These are phyloP conservation scores for Trapa bicornis DNA, from an alignment of 345 rosid species.

Conservation along the genomic window DNA sequence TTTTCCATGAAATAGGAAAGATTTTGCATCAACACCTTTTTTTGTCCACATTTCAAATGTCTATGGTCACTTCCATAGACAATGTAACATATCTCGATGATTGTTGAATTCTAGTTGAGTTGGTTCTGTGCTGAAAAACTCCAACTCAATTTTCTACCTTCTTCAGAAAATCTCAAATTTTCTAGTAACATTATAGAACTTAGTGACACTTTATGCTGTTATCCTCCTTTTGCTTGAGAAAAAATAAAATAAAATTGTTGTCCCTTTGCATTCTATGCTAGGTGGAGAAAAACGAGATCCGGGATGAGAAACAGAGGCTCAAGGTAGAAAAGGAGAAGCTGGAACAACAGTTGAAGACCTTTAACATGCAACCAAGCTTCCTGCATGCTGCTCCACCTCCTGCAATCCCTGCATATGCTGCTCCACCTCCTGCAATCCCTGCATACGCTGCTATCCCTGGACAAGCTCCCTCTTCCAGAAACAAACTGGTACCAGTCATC, in stretches of 20 bases:
- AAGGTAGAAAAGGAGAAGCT: slow-evolving; percentile 70
- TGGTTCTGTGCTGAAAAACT: too few relatives aligned
- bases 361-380: slow-evolving; percentile 28
- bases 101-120: too few relatives aligned
- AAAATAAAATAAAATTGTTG: not conserved
- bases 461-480: slow-evolving; percentile 30
- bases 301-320: slow-evolving; percentile 73
- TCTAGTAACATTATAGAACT: too few relatives aligned
- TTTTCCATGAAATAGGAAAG: too few relatives aligned
- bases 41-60: too few relatives aligned
- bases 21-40: too few relatives aligned
- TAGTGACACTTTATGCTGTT: too few relatives aligned
- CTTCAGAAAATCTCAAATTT: too few relatives aligned
- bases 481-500: slow-evolving; percentile 36
- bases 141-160: too few relatives aligned
- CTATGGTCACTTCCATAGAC: too few relatives aligned
- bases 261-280: slow-evolving; percentile 8
- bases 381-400: slow-evolving; percentile 24
- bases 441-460: not conserved
- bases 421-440: slow-evolving; percentile 2
- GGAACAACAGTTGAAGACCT: slow-evolving; percentile 31
- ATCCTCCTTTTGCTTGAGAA: not conserved
- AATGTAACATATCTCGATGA: too few relatives aligned
- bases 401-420: slow-evolving; percentile 26
- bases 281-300: slow-evolving; percentile 72